A percentile compares a stretch with the other conserved stretches of the same genome.
phyloP scores from a whole-genome alignment of 2,329 filamentous ascomycete species.

The Huntiella omanensis region DNA sequence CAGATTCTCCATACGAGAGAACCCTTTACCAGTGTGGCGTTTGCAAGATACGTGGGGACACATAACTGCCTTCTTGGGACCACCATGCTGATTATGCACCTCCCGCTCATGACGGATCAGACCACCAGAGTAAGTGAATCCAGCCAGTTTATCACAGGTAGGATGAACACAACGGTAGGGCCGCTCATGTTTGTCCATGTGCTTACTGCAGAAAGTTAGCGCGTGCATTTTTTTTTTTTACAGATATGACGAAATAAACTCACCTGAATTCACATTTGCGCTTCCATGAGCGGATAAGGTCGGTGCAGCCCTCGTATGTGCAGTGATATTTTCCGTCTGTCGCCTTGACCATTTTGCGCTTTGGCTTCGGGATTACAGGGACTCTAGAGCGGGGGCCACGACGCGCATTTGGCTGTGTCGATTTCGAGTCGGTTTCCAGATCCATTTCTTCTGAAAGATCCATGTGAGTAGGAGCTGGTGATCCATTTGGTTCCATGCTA shows the following conservation, averaged over 20 bases:
- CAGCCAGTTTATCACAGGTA: slow-evolving; percentile 80
- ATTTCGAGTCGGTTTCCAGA: too few relatives aligned
- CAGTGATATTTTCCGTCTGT: slow-evolving; percentile 61
- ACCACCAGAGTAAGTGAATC: slow-evolving; percentile 89
- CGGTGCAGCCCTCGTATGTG: slow-evolving; percentile 47
- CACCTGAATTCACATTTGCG: slow-evolving; percentile 91
- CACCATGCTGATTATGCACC: slow-evolving; percentile 78
- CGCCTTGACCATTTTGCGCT: slow-evolving; percentile 41
- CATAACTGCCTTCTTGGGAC: slow-evolving; percentile 69
- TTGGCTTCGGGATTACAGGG: slow-evolving; percentile 32
- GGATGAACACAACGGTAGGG: slow-evolving; percentile 70
- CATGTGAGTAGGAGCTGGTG: neutral
- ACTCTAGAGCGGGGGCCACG: slow-evolving; percentile 21
- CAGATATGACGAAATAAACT: slow-evolving; percentile 21
- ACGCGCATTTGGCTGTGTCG: slow-evolving; percentile 16
- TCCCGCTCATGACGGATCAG: slow-evolving; percentile 80
- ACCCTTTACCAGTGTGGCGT: slow-evolving; percentile 70
- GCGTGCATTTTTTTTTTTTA: neutral
- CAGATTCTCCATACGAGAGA: slow-evolving; percentile 83
- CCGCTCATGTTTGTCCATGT: slow-evolving; percentile 95
- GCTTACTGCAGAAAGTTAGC: slow-evolving; percentile 44
- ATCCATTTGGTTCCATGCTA: neutral
- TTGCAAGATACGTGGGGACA: slow-evolving; percentile 81
- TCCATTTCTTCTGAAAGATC: neutral
- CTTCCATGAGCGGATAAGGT: slow-evolving; percentile 46